Conservation (phyloP, 768 basidiomycete species). For the Fomitopsis serialis region DNA sequence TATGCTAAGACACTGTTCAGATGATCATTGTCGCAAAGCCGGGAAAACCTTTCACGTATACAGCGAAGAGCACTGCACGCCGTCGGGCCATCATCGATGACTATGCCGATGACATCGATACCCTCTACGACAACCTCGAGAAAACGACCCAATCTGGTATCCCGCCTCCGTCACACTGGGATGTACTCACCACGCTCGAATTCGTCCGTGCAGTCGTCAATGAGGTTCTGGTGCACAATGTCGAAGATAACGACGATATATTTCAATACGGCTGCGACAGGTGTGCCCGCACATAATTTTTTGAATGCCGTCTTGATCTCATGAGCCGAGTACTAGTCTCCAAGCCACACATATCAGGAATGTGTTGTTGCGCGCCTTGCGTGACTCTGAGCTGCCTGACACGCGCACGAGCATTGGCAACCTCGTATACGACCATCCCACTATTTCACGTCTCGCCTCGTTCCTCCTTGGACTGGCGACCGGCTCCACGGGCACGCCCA, state of each 20-base stretch:
- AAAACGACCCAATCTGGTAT: constrained; percentile 27
- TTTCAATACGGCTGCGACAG: constrained; percentile 1
- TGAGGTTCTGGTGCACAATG: constrained; percentile 23
- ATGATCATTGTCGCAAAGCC: constrained; percentile 28
- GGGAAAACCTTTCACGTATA: constrained; percentile 26
- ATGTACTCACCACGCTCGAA: constrained; percentile 11
- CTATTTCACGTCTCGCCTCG: neutral
- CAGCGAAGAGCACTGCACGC: constrained; percentile 27
- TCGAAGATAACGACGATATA: constrained; percentile 29
- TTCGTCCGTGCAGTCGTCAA: constrained; percentile 30
- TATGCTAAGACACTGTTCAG: too few relatives aligned
- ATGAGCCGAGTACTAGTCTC: constrained; percentile 20
- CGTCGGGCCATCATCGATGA: constrained; percentile 21
- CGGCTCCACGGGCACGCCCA: too few relatives aligned
- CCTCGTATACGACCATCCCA: neutral
- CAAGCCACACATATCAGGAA: constrained; percentile 28
- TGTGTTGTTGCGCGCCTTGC: constrained; percentile 21
- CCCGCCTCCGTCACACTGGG: constrained; percentile 23
- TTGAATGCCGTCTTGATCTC: neutral
- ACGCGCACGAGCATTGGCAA: neutral
- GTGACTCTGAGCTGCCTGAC: neutral
- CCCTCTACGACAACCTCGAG: constrained; percentile 29
- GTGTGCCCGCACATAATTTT: constrained; percentile 9
- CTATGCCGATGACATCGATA: constrained; percentile 38
- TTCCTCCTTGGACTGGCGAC: too few relatives aligned